Evolutionary conservation across 163 green algal genomes (phyloP).

Genomic region (Coccomyxa subellipsoidea): DNA sequence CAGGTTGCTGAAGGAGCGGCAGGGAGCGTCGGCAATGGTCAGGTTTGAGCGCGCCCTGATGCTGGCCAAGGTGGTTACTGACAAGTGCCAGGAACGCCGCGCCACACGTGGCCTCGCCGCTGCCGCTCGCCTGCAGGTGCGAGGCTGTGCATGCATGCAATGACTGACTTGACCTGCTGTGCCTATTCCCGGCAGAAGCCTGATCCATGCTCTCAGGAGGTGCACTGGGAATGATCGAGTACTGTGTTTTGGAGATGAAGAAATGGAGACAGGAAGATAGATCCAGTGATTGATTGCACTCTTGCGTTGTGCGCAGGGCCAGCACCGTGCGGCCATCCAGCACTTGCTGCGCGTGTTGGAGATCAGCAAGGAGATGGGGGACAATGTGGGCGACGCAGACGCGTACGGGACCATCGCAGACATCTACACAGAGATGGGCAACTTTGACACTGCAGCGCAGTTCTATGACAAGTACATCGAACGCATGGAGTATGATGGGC

Average conservation of each 20-base stretch:
- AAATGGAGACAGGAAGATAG: too few relatives aligned
- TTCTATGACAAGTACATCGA: slow-evolving; percentile 96
- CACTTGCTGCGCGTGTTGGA: slow-evolving; percentile 86
- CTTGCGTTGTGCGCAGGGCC: slow-evolving; percentile 33
- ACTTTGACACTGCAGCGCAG: slow-evolving; percentile 78
- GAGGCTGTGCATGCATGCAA: neutral
- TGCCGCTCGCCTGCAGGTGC: slow-evolving; percentile 59
- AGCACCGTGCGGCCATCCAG: slow-evolving; percentile 74
- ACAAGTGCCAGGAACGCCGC: slow-evolving; percentile 80
- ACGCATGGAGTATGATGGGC: slow-evolving; percentile 59
- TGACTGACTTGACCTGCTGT: too few relatives aligned
- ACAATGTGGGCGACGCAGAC: slow-evolving; percentile 88
- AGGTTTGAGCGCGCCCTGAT: slow-evolving; percentile 95
- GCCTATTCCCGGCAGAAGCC: too few relatives aligned
- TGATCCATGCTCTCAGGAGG: too few relatives aligned
- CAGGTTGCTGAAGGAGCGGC: slow-evolving; percentile 70
- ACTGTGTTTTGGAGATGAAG: too few relatives aligned
- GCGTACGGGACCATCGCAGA: slow-evolving; percentile 96
- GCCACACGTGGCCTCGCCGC: slow-evolving; percentile 83
- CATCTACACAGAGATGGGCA: slow-evolving; percentile 93
- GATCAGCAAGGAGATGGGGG: slow-evolving; percentile 73
- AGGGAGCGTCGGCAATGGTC: slow-evolving; percentile 70
- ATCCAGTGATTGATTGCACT: too few relatives aligned
- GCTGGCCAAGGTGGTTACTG: slow-evolving; percentile 67
- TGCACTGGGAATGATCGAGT: too few relatives aligned